A percentile compares a stretch with the other conserved stretches of the same genome.
Conservation (phyloP, 1,284 basidiomycete genomes). For the Coniferiporia weirii region DNA sequence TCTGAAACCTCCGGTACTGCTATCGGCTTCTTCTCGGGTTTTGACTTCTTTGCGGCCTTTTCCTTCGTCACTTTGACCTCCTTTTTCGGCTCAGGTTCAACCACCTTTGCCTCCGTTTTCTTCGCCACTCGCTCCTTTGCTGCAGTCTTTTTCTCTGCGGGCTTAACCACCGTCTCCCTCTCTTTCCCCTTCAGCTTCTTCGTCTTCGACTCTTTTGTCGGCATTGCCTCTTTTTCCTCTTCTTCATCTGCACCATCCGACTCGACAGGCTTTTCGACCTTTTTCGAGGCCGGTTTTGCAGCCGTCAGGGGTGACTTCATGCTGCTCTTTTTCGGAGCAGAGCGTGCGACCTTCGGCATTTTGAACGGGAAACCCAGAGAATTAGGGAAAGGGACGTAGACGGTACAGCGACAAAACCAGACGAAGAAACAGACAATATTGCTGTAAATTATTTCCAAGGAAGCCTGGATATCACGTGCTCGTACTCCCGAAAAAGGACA, state of each 20-base stretch:
- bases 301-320: no score
- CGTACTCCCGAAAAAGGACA: no score
- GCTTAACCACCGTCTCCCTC: neutral
- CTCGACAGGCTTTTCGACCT: constrained; percentile 29
- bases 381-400: no score
- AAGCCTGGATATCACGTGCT: no score
- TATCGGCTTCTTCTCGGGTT: neutral
- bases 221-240: neutral
- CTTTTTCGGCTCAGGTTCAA: constrained; percentile 14
- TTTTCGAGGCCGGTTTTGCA: neutral
- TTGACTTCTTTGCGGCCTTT: neutral
- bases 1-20: neutral
- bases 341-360: no score
- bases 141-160: neutral
- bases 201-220: constrained; percentile 7
- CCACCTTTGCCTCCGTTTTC: constrained; percentile 4
- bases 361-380: no score
- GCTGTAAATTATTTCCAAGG: no score
- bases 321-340: no score
- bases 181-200: neutral
- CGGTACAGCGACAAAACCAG: no score
- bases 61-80: constrained; percentile 18
- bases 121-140: neutral
- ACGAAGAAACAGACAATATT: no score
- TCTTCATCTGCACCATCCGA: constrained; percentile 32